Evolutionary conservation across 345 rosid species (phyloP).

Genomic region (Ceriops decandra): DNA sequence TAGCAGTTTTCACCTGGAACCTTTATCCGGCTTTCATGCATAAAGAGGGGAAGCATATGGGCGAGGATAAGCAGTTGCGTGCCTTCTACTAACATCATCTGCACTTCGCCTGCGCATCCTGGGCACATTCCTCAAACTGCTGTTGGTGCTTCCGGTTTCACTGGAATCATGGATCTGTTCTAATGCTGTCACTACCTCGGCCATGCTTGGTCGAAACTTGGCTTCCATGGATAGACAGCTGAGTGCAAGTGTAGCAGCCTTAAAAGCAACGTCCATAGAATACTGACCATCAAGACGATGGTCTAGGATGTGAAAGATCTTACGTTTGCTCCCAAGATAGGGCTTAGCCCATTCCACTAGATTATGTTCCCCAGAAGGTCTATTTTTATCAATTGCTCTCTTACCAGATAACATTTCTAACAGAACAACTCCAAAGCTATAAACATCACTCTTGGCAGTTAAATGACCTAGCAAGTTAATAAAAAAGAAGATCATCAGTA

Average conservation of each 20-base stretch:
- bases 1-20: constrained; percentile 2
- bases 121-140: constrained; percentile 15
- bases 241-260: constrained; percentile 55
- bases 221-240: constrained; percentile 59
- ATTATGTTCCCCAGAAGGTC: constrained; percentile 81
- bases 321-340: constrained; percentile 72
- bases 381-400: constrained; percentile 80
- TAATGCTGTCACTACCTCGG: constrained; percentile 58
- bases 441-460: constrained; percentile 79
- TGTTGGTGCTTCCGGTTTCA: constrained; percentile 29
- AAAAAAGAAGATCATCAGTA: neutral
- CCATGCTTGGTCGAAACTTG: constrained; percentile 78
- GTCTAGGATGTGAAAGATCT: constrained; percentile 62
- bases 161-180: constrained; percentile 51
- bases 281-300: constrained; percentile 79
- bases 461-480: constrained; percentile 58
- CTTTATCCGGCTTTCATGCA: constrained; percentile 31
- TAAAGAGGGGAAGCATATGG: constrained; percentile 70
- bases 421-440: constrained; percentile 90
- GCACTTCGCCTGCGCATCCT: constrained; percentile 62
- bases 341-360: constrained; percentile 97
- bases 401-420: constrained; percentile 88
- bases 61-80: constrained; percentile 51
- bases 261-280: constrained; percentile 58
- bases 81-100: constrained; percentile 43